These are phyloP conservation scores for Alternaria gaisen DNA, from an alignment of 2,329 filamentous ascomycete species.

Conservation along the genomic window DNA sequence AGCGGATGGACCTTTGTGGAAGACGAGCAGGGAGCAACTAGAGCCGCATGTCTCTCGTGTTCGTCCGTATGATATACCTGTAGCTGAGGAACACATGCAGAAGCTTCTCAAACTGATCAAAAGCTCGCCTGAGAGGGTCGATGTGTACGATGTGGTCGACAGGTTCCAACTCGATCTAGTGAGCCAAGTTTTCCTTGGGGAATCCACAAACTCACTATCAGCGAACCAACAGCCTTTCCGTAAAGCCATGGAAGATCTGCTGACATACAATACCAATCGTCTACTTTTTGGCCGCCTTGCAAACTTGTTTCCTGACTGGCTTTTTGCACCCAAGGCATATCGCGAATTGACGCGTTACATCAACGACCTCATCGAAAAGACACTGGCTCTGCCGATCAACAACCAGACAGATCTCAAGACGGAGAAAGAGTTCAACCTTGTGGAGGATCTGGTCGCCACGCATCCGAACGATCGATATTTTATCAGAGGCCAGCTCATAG, in stretches of 20 bases:
- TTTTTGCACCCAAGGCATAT: constrained; percentile 6
- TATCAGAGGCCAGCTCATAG: constrained; percentile 9
- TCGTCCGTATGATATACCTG: constrained; percentile 10
- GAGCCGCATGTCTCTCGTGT: constrained; percentile 14
- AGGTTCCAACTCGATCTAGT: constrained; percentile 15
- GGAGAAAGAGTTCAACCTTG: constrained; percentile 9
- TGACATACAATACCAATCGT: constrained; percentile 13
- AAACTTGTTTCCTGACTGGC: constrained; percentile 13
- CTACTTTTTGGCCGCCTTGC: constrained; percentile 12
- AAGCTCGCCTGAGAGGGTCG: neutral
- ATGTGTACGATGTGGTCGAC: constrained; percentile 12
- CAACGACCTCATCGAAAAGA: constrained; percentile 8
- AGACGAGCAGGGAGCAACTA: constrained; percentile 10
- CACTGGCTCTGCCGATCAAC: constrained; percentile 9
- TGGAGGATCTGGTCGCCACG: constrained; percentile 8
- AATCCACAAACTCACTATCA: constrained; percentile 11
- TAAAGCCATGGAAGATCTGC: constrained; percentile 12
- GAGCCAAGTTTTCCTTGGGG: constrained; percentile 9
- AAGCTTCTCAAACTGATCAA: constrained; percentile 5
- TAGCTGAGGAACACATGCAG: constrained; percentile 8
- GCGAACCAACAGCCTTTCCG: constrained; percentile 15
- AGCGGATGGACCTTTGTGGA: constrained; percentile 15
- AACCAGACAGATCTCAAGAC: constrained; percentile 10
- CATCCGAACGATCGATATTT: constrained; percentile 13
- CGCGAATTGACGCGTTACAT: constrained; percentile 8